Evolutionary conservation across 768 basidiomycete species (phyloP), one percentile per base, ranked within the genome.

Genomic region (Favolaschia claudopus): DNA sequence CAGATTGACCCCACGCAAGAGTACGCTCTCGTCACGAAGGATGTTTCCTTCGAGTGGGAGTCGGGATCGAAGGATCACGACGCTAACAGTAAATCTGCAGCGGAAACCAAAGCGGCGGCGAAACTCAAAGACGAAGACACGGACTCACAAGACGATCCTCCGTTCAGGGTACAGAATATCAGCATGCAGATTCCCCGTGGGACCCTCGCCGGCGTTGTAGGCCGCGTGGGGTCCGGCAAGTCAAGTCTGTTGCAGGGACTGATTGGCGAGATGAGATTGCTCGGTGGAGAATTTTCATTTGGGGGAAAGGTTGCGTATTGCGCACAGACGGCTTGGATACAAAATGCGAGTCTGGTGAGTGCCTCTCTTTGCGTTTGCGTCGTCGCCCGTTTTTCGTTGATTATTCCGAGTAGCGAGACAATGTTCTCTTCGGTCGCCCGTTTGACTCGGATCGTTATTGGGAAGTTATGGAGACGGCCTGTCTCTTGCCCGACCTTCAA

Each of bases 271-370:
- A 91, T 91, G 89, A 76, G 81, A 17, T 77, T 76, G 55, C 61
- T 78, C 3, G 69, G 73, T 9, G 90, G 90, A 0, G 68, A 72
- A 13, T 81, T 88, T 33, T 72, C 76, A 0, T 86, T 91, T 62
- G 86, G 89, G 7, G 89, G 89, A 0, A 72, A 76, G 14, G 79
- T 91, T 10, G 88, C 83, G 6, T 92, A 91, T 67, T 89, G 87
- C 67, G 80, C 89, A 15, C 90, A 92, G 71, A 84, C 82, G 1
- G 87, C 89, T 0, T 92, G 89, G 89, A 91, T 92, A 44, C 88
- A 89, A 70, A 90, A 90, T 67, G 83, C 85, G 0, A 79, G 84
- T 5, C 65, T 88, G 68, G 87, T 87, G 51, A 46, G 82, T 63
- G 14, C 9, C 19, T 20, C 22, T 29, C 42, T n/a, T 15, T 32